A percentile compares a stretch with the other conserved stretches of the same genome.
Conservation (phyloP, 2,329 filamentous ascomycete genomes). For the Stachybotrys elegans region DNA sequence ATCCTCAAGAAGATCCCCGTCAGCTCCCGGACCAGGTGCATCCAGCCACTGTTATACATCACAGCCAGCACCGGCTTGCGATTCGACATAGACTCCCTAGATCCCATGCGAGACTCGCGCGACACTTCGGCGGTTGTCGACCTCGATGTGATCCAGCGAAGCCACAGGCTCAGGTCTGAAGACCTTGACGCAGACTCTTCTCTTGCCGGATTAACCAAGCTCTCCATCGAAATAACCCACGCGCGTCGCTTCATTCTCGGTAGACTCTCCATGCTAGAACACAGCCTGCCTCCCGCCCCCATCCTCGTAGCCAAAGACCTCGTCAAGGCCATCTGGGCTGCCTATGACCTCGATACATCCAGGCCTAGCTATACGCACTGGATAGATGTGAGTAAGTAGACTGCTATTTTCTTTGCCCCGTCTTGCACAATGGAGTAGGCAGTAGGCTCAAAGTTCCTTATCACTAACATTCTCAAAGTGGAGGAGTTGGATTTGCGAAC, state of each 20-base stretch:
- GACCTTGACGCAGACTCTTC: neutral
- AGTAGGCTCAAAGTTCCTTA: neutral
- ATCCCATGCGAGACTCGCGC: neutral
- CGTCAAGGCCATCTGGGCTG: slow-evolving; percentile 34
- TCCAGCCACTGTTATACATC: slow-evolving; percentile 32
- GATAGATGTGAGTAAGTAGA: slow-evolving; percentile 36
- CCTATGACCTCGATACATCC: slow-evolving; percentile 30
- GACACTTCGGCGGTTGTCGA: neutral
- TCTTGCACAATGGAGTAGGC: slow-evolving; percentile 23
- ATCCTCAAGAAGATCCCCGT: slow-evolving; percentile 28
- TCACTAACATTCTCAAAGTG: slow-evolving; percentile 1
- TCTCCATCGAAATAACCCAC: slow-evolving; percentile 30
- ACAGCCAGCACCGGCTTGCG: slow-evolving; percentile 29
- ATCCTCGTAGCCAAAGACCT: slow-evolving; percentile 36
- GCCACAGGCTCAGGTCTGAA: neutral
- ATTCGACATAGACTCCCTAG: slow-evolving; percentile 10
- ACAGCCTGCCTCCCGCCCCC: slow-evolving; percentile 33
- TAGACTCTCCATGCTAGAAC: slow-evolving; percentile 31
- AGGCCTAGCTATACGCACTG: slow-evolving; percentile 30
- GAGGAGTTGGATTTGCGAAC: neutral
- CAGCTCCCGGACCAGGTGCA: slow-evolving; percentile 27
- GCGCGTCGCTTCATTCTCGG: slow-evolving; percentile 34
- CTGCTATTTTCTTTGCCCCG: slow-evolving; percentile 24
- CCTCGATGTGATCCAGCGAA: neutral
- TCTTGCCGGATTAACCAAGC: slow-evolving; percentile 2